Base-by-base conservation (phyloP, 2,329 filamentous ascomycete genomes). In the Cercospora beticola region DNA sequence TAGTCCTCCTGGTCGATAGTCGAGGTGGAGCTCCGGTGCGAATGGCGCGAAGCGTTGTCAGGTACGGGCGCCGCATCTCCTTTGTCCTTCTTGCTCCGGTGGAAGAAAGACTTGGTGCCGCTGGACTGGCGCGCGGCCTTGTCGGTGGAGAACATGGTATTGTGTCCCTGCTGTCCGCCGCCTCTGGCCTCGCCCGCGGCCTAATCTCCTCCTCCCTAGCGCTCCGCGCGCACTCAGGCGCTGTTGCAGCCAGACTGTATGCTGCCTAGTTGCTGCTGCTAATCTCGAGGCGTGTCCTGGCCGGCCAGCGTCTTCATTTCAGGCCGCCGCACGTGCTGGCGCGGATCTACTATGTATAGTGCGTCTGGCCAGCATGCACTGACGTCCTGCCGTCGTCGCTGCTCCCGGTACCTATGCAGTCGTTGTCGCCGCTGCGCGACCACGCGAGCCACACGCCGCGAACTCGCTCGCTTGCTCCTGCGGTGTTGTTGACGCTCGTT, bases 111-210 rank as follows among this genome's bases (percentile, higher is more conserved):
- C 79, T 90, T 90, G 78, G 88, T 87, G 78, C 89, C 90, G 77
- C 92, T 93, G 73, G 91, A 93, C 84, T 94, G 91, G 81, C 92
- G 89, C 76, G 90, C 86, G 83, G 94, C 93, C 83, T 92, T 90
- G 83, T 90, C 85, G 68, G 71, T 73, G 59, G 78, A 79, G 71
- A 78, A 79, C 78, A 79, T 79, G 70, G 62, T 69, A 52, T 52
- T 52, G 21, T 52, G 46, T 57, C 61, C 59, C 18, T 58, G 49
- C 52, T 63, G 60, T 8, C 21, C 26, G 52, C 31, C 59, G 52
- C 59, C 30, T 46, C 46, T 23, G n/a, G 36, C 28, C n/a, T 21
- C 54, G 36, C 54, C 30, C 30, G 23, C 49, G 36, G 43, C 30
- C 58, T 59, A 56, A 26, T 64, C 54, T 62, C n/a, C 63, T 62